Evolutionary conservation across 805 yeast species (phyloP).

Genomic region (Komagataella ulmi): DNA sequence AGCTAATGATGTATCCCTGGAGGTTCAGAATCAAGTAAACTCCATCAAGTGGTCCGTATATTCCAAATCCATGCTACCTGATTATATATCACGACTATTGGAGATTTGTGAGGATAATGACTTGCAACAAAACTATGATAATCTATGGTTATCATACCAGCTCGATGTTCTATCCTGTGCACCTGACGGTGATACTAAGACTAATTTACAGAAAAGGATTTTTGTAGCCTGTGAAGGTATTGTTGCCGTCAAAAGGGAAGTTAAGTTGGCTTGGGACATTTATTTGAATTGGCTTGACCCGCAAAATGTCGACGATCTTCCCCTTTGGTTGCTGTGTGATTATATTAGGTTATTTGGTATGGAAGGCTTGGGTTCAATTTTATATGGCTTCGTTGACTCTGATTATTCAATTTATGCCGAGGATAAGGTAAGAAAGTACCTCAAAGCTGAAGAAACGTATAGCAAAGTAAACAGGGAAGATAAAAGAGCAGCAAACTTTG

Average conservation of each 20-base stretch:
- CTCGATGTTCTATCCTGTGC: conserved; percentile 37
- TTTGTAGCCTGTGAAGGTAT: conserved; percentile 29
- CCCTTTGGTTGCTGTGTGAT: conserved; percentile 28
- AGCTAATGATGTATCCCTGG: neutral
- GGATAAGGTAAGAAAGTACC: conserved; percentile 11
- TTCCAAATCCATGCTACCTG: conserved; percentile 9
- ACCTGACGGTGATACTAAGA: conserved; percentile 20
- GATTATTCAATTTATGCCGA: conserved; percentile 52
- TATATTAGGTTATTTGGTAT: conserved; percentile 44
- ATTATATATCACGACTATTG: neutral
- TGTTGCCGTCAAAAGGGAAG: conserved; percentile 51
- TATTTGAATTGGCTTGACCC: conserved; percentile 66
- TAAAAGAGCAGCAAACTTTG: conserved; percentile 7
- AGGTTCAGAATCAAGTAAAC: neutral
- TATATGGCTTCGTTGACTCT: conserved; percentile 53
- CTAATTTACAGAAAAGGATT: neutral
- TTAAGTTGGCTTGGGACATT: conserved; percentile 56
- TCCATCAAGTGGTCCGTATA: neutral
- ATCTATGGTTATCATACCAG: conserved; percentile 41
- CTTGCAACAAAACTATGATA: conserved; percentile 45
- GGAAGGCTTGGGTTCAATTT: conserved; percentile 42
- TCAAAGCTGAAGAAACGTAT: conserved; percentile 9
- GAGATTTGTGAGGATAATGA: conserved; percentile 47
- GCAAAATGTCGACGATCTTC: conserved; percentile 31
- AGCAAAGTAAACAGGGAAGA: conserved; percentile 9